Conservation (phyloP, 2,329 filamentous ascomycete genomes). For the Alternaria angustiovoidea region DNA sequence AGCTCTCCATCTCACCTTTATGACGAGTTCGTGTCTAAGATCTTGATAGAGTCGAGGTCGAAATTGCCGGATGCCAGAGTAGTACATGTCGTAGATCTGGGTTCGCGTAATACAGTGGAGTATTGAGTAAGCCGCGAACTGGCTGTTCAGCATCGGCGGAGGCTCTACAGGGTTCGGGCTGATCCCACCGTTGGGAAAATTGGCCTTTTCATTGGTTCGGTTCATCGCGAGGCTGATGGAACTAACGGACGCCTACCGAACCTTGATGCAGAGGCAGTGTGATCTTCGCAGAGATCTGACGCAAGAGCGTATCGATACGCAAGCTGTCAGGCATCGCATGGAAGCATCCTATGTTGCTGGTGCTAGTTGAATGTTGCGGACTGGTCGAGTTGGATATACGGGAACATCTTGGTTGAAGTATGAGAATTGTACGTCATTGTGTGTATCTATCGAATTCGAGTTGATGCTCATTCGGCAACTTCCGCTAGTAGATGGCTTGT, state of each 20-base stretch:
- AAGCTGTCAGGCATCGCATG: not conserved
- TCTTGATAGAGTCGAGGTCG: not conserved
- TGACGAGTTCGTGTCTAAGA: not conserved
- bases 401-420: too few relatives aligned
- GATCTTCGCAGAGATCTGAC: not conserved
- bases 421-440: too few relatives aligned
- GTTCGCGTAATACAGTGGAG: not conserved
- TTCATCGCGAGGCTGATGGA: not conserved
- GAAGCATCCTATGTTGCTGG: not conserved
- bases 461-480: not conserved
- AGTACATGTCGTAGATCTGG: not conserved
- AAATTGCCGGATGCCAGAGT: not conserved
- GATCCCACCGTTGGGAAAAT: not conserved
- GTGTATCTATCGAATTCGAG: not conserved
- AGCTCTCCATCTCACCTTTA: not conserved
- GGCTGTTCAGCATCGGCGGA: not conserved
- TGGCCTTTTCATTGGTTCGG: not conserved
- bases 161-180: not conserved
- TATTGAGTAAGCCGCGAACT: not conserved
- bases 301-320: not conserved
- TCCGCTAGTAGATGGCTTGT: not conserved
- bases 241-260: not conserved
- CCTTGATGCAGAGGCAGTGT: not conserved
- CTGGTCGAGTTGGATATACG: too few relatives aligned
- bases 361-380: not conserved